Evolutionary conservation across 441 rosid genomes (phyloP), one percentile per base, ranked within the genome.

Genomic region (Biscutella laevigata): DNA sequence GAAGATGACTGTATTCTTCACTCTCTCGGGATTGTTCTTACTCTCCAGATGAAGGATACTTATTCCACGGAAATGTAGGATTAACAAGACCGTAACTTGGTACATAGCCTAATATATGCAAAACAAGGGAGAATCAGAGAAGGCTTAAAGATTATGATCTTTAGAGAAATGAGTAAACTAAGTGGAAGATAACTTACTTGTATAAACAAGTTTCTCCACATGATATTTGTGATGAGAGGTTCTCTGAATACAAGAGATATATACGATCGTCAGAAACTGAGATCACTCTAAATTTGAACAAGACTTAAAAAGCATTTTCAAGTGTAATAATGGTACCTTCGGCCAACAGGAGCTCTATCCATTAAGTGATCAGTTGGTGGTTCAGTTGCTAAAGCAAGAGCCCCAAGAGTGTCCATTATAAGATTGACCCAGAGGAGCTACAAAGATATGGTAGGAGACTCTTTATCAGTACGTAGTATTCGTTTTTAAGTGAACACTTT

Each of bases 351-450:
- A 27, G 72, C 2, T 60, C 95, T 80, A 28, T 72, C 77, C 98
- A 90, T 90, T 34, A 90, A 92, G 46, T 79, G 84, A 62, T 90
- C 96, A 4, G 98, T 90, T 33, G 98, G 98, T 55, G 96, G 96
- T 66, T 90, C 98, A 12, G 98, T 90, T 45, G 96, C 98, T 52
- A 90, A 76, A 48, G 96, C 98, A 40, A 91, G 88, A 46, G 98
- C 98, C 51, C 96, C 98, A 62, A 91, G 95, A 11, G 98, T 88
- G 61, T 91, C 96, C 96, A 88, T 91, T 53, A 88, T 88, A 36
- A 88, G 91, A 69, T 91, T 91, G 41, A 91, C 95, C 98, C 98
- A 91, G 34, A 91, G 75, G 26, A 91, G 78, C 98, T 88, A 74
- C 62, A 67, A n/a, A 7, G 17, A 47, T 33, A 58, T 13, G 64